Base-by-base conservation (phyloP, 2,329 filamentous ascomycete genomes). In the Curvularia sp. region DNA sequence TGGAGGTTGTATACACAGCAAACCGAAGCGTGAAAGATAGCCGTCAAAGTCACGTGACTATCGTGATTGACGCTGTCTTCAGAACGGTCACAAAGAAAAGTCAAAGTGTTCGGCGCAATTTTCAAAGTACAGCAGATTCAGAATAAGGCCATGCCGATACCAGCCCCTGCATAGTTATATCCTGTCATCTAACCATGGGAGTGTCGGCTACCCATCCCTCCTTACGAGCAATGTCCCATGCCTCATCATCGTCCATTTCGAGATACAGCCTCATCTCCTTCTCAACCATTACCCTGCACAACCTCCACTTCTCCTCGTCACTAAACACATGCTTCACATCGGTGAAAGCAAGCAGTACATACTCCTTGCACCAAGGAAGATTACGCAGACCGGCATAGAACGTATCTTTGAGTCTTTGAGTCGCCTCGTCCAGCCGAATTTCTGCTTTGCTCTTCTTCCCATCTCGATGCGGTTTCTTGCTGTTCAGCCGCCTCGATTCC, bases 281-380 rank as follows among this genome's bases (percentile, higher is more conserved):
- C 75, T 89, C 87, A 13, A 80, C 77, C 69, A 89, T 78, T 6
- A 87, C 80, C 61, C 83, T 80, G 70, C 84, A 86, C 15, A 88
- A 71, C 50, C 80, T 80, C 52, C 77, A 80, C 59, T 86, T 64
- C 54, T 89, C 85, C 28, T 77, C 78, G 18, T 78, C 76, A 1
- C 57, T 67, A 68, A 87, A 51, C 56, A 71, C 64, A 9, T 61
- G 38, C 60, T 64, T 39, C 79, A 54, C 55, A 44, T 79, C 59
- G 7, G 61, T 78, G 57, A 89, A 86, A 0, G 84, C 87, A 26
- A 84, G 58, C 75, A 89, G 80, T 43, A 86, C 76, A 48, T 87
- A 81, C 38, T 83, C 80, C 71, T 90, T 89, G 1, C 81, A 83
- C 87, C 88, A 90, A 0, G 88, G 88, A 67, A 88, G 81, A 15